Evolutionary conservation across 2,329 filamentous ascomycete genomes (phyloP), one percentile per base, ranked within the genome.

Genomic region (Colletotrichum viniferum): DNA sequence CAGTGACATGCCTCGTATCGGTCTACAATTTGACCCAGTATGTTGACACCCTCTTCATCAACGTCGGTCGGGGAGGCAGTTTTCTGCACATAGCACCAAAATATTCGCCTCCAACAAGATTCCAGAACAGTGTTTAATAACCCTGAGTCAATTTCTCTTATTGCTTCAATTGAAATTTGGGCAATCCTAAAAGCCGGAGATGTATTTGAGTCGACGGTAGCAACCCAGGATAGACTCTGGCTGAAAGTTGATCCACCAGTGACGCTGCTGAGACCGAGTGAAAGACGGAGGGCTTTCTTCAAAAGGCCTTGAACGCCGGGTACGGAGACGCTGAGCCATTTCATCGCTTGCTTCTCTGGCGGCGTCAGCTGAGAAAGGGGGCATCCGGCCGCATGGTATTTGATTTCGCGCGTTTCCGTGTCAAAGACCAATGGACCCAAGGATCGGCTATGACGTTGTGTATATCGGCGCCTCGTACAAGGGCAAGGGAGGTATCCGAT

Each of bases 151-250:
- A 26, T 26, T 26, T 26, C 26, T 26, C 26, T 26, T 4, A 26
- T 26, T n/a, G n/a, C 12, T 4, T 12, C 0, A 1, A 26, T 7
- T 16, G 18, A 13, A 43, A 18, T 14, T 12, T n/a, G 3, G 4
- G 24, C 1, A n/a, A 68, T 56, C 13, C 48, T 36, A 14, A 68
- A 68, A 3, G 32, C 21, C 0, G 65, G 65, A 8, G 65, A 68
- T 18, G 12, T 14, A 4, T 3, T 10, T 24, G 48, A 5, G 8
- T 68, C 64, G 3, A 68, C 64, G 0, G 14, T 68, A 5, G 64
- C 64, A 3, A 58, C 26, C 48, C 48, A 68, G 1, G 24, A 7
- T 6, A 68, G 28, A 21, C 16, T 38, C 14, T 68, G 64, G 1
- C 48, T 30, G 7, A 68, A 34, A 4, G 18, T 34, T 6, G 16